Base-by-base conservation (phyloP, 73 alveolate species). In the Paramecium pentaurelia region DNA sequence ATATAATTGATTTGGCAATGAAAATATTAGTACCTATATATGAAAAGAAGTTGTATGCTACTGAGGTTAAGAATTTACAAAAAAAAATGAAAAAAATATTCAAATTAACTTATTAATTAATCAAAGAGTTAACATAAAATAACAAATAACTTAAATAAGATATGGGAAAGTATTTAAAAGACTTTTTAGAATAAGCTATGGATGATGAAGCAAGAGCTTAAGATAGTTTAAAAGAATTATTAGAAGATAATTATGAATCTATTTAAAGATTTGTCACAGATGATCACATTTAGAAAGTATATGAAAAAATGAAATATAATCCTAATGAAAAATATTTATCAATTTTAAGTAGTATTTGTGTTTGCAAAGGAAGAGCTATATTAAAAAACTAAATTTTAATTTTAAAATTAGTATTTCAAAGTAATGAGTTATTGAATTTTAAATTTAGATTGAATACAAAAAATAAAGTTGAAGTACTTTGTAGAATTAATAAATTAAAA, bases 171-270 rank as follows among this genome's bases (percentile, higher is more conserved):
- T 80, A 64, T 60, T 49, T 80, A 25, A 64, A 80, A 80, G 91
- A 40, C 8, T 80, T 80, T 44, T 25, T 80, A 47, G 58, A 80
- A 40, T 47, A 80, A 25, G 91, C 91, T 10, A 80, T 80, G 47
- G 32, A 32, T 80, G 91, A 80, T 47, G 91, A 80, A 80, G 49
- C 71, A 18, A 80, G 91, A 80, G 91, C 58, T 25, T 22, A 80
- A 18, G 91, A 80, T 14, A 80, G 77, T 45, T 45, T 80, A 45
- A 80, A 44, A 20, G 91, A 47, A 45, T 36, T 80, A 22, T 80
- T 80, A 49, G 75, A 45, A 16, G 91, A 80, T 9, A 80, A 80
- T 25, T 80, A 45, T 42, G 91, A 80, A 44, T 34, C 91, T 20
- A 80, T 45, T 42, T 25, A 80, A 80, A 80, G 22, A 20, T 80